Percentiles rank a stretch among this genome's conserved stretches.
Evolutionary conservation across 805 yeast genomes (phyloP).

Genomic region (Metschnikowia lochheadii): DNA sequence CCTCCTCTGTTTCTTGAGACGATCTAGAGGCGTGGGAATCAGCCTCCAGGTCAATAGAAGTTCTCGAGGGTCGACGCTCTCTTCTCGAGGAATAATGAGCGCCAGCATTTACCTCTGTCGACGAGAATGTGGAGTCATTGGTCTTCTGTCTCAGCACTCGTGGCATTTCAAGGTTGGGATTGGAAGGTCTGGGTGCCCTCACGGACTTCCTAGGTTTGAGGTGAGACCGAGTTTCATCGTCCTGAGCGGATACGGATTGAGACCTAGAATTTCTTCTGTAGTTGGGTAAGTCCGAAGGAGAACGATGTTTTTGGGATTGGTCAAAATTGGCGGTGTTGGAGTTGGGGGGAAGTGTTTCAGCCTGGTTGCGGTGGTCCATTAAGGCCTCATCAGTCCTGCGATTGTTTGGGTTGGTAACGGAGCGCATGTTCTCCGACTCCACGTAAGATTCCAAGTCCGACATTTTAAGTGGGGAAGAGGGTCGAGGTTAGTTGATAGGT

Average conservation of each 20-base stretch:
- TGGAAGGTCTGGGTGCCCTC: conserved; percentile 13
- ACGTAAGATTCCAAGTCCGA: conserved; percentile 39
- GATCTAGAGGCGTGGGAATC: conserved; percentile 72
- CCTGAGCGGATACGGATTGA: conserved; percentile 41
- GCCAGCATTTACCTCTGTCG: conserved; percentile 9
- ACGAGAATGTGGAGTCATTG: conserved; percentile 14
- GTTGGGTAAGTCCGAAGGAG: conserved; percentile 16
- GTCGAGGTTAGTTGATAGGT: background rate
- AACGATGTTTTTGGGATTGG: background rate
- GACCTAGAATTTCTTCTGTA: conserved; percentile 28
- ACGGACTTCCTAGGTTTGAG: conserved; percentile 7
- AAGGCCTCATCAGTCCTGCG: conserved; percentile 30
- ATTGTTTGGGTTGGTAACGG: conserved; percentile 14
- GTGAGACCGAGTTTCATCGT: conserved; percentile 10
- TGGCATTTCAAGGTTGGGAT: conserved; percentile 23
- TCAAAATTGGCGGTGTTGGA: background rate
- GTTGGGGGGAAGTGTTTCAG: conserved; percentile 26
- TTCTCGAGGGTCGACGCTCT: conserved; percentile 33
- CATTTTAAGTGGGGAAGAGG: conserved; percentile 20
- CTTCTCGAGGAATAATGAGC: conserved; percentile 18
- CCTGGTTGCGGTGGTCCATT: conserved; percentile 40
- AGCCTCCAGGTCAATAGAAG: conserved; percentile 55
- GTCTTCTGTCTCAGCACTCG: conserved; percentile 26
- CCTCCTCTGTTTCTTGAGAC: conserved; percentile 92
- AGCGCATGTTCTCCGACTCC: conserved; percentile 21